These are phyloP conservation scores for Stephanocyclus meneghinianus DNA, from an alignment of 352 stramenopile genomes.

Conservation along the genomic window DNA sequence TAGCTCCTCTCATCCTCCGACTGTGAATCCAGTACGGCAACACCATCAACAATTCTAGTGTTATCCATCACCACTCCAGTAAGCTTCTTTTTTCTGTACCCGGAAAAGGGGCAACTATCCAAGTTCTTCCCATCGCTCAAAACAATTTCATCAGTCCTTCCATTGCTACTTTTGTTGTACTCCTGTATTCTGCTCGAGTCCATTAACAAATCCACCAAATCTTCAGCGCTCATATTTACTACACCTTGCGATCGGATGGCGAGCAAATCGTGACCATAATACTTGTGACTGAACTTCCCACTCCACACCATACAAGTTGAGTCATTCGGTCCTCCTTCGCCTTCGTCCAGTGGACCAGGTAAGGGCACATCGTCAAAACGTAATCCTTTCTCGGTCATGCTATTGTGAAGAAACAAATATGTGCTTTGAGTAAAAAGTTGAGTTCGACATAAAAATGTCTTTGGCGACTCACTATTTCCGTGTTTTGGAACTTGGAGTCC, in stretches of 20 bases:
- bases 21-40: conserved; percentile 43
- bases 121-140: conserved; percentile 56
- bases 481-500: conserved; percentile 59
- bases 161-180: conserved; percentile 81
- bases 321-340: conserved; percentile 44
- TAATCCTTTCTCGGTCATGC: conserved; percentile 52
- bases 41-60: conserved; percentile 46
- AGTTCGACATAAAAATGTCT: background rate
- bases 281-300: conserved; percentile 66
- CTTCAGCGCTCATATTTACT: conserved; percentile 63
- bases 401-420: background rate
- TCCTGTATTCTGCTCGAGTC: conserved; percentile 71
- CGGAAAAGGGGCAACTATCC: conserved; percentile 49
- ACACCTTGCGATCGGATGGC: conserved; percentile 65
- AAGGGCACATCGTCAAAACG: conserved; percentile 52
- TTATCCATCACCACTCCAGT: conserved; percentile 53
- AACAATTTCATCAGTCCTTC: conserved; percentile 64
- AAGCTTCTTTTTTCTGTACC: conserved; percentile 54
- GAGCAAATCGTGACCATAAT: conserved; percentile 59
- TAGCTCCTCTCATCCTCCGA: conserved; percentile 50
- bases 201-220: conserved; percentile 74
- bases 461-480: conserved; percentile 32
- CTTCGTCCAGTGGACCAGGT: conserved; percentile 45
- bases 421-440: background rate
- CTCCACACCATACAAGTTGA: conserved; percentile 63